Base-by-base conservation (phyloP, 768 basidiomycete species). In the Sporobolomyces pararoseus region DNA sequence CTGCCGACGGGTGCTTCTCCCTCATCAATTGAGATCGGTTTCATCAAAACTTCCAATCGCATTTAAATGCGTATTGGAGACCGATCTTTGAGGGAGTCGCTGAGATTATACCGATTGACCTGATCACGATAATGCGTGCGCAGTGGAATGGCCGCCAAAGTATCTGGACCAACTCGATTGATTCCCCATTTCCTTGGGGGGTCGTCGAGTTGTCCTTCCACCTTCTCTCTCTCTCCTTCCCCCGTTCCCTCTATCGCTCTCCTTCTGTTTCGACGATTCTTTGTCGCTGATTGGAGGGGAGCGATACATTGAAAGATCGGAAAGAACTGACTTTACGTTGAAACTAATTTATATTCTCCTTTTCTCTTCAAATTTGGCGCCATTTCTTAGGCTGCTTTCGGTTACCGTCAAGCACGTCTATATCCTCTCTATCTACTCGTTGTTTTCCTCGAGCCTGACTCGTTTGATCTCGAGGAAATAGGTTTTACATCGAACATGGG, bases 71-170 rank as follows among this genome's bases (percentile, higher is more conserved):
- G 2, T 16, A 13, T 19, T 29, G 34, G 55, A 31, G 31, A 52
- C 55, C 34, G 47, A 47, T 25, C 17, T 44, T 29, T 27, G 54
- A 65, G 63, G 39, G 53, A 50, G 70, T 12, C 23, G 74, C 75
- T 93, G 91, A 94, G 91, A 93, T 89, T 69, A 93, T 86, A 93
- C 91, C 90, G 89, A 92, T n/a, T n/a, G n/a, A 92, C 91, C 90
- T 93, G 91, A 27, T 90, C 91, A 90, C 84, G 89, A 86, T 90
- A 63, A 91, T 84, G 90, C 89, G 89, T 91, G 91, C 91, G 91
- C 90, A 91, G 90, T 90, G 90, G 23, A 93, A 90, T 76, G 64
- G 63, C 65, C 23, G 51, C 19, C 35, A 51, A 66, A 60, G 46
- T 46, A 46, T 52, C 47, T 25, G n/a, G 46, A 16, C 29, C 42